Percentiles rank a stretch among this genome's conserved stretches.
phyloP scores from a whole-genome alignment of 257 asterid genomes.

The Primulina tabacum region DNA sequence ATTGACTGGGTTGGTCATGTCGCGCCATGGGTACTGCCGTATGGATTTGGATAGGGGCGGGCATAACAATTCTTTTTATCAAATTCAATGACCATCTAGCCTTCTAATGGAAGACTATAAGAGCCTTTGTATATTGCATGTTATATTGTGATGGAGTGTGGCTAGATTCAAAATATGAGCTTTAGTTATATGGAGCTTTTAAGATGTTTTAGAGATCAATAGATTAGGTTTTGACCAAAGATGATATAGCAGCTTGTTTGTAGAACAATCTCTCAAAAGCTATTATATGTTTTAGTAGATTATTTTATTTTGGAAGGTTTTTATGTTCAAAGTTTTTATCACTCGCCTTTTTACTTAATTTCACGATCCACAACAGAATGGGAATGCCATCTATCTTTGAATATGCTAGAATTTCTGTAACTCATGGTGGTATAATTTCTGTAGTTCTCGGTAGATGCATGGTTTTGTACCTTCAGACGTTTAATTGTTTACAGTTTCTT shows the following conservation, averaged over 20 bases:
- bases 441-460: conserved; percentile 8
- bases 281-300: background rate
- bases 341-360: background rate
- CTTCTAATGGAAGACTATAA: background rate
- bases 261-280: conserved; percentile 5
- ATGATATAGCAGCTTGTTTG: background rate
- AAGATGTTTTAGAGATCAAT: conserved; percentile 12
- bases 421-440: too few species aligned
- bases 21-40: too few species aligned
- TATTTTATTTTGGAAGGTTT: background rate
- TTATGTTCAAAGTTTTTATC: background rate
- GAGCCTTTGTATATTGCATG: background rate
- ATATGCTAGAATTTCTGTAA: background rate
- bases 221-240: background rate
- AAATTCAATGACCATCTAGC: background rate
- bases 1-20: background rate
- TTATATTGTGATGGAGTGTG: background rate
- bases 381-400: background rate
- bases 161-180: background rate
- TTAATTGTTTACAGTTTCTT: too few species aligned
- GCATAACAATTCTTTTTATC: too few species aligned
- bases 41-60: too few species aligned
- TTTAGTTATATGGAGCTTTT: background rate
- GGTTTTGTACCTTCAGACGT: background rate
- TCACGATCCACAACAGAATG: background rate